Conservation (phyloP, 306 rosid species). For the Quercus dentata region DNA sequence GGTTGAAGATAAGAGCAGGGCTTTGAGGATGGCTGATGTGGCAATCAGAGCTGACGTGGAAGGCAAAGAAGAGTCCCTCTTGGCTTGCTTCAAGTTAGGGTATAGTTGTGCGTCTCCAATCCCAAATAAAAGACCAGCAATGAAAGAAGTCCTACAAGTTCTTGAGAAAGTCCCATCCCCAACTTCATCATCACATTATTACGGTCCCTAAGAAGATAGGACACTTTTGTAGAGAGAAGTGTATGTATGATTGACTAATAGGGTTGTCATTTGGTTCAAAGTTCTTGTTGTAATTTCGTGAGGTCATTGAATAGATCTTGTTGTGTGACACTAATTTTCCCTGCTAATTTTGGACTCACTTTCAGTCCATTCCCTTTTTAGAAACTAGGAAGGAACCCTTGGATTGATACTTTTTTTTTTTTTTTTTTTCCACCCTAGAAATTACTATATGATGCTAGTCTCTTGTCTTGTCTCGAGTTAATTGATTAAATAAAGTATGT, state of each 20-base stretch:
- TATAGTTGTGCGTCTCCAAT: constrained; percentile 66
- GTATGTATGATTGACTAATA: constrained; percentile 45
- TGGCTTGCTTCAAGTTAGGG: constrained; percentile 75
- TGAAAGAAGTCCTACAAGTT: constrained; percentile 78
- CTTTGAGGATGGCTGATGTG: constrained; percentile 72
- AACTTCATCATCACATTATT: constrained; percentile 40
- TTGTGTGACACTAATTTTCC: constrained; percentile 19
- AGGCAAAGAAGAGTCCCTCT: constrained; percentile 72
- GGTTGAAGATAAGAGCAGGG: constrained; percentile 63
- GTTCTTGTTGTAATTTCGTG: constrained; percentile 21
- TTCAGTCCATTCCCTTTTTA: neutral
- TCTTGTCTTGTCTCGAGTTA: neutral
- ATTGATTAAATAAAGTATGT: neutral
- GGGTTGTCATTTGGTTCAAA: constrained; percentile 1
- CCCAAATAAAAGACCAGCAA: constrained; percentile 84
- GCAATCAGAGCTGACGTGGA: constrained; percentile 79
- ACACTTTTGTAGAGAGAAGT: constrained; percentile 45
- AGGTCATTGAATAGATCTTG: constrained; percentile 18
- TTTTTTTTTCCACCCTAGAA: neutral
- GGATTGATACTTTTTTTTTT: neutral
- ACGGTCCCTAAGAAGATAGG: constrained; percentile 34
- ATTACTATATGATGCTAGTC: too few species aligned
- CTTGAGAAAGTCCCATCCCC: constrained; percentile 72
- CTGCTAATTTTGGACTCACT: constrained; percentile 3
- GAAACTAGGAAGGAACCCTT: neutral